phyloP scores from a whole-genome alignment of 2,329 filamentous ascomycete species.

The Drechmeria coniospora region DNA sequence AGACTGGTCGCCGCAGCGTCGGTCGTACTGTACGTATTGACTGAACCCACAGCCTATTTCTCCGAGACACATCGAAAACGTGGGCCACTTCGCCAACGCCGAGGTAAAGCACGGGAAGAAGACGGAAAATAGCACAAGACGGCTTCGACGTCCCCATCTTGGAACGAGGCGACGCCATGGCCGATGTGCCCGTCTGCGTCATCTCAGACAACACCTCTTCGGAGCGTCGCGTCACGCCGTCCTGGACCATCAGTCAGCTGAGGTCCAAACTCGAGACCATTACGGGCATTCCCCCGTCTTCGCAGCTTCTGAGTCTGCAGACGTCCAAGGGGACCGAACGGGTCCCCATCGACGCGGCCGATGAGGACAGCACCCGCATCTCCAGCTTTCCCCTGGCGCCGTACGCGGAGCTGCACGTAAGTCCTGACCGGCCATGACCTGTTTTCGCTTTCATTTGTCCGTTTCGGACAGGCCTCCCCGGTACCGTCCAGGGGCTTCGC shows the following conservation, averaged over 20 bases:
- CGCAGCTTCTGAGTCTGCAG: constrained; percentile 62
- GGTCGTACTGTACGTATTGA: too few relatives aligned
- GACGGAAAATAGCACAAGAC: too few relatives aligned
- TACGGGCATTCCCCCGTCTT: constrained; percentile 73
- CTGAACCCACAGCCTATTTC: not conserved
- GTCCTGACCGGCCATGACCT: constrained; percentile 20
- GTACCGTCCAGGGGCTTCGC: too few relatives aligned
- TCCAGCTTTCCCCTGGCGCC: constrained; percentile 50
- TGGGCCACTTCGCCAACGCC: too few relatives aligned
- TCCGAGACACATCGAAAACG: too few relatives aligned
- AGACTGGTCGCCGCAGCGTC: too few relatives aligned
- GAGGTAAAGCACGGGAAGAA: too few relatives aligned
- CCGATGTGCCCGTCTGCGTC: constrained; percentile 62
- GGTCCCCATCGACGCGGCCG: constrained; percentile 49
- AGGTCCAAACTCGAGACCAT: constrained; percentile 83
- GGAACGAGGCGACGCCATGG: constrained; percentile 29
- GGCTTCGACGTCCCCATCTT: too few relatives aligned
- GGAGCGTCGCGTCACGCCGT: constrained; percentile 81
- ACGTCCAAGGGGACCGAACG: constrained; percentile 36
- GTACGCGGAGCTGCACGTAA: constrained; percentile 69
- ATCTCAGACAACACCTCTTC: constrained; percentile 63
- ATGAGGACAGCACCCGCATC: constrained; percentile 57
- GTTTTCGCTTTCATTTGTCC: constrained; percentile 5
- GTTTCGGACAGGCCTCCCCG: too few relatives aligned
- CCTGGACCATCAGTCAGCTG: constrained; percentile 75